Base-by-base conservation (phyloP, 352 stramenopile species). In the Globisporangium alternatum region DNA sequence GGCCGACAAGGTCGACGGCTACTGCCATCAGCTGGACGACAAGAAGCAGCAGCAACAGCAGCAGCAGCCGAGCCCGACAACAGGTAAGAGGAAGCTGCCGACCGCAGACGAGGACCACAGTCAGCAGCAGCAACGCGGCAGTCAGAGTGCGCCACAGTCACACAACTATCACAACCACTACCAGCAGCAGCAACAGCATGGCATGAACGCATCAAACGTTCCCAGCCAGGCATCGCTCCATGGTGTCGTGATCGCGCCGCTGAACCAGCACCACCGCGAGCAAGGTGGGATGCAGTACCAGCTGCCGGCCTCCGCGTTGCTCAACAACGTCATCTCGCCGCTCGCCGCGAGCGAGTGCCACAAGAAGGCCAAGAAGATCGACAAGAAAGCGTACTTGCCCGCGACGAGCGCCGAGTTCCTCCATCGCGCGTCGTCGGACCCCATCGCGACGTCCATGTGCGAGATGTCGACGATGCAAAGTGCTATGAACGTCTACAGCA, bases 261-360 rank as follows among this genome's bases (percentile, higher is more conserved):
- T 83, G 68, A 53, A 37, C 21, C 55, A 61, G 28, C 51, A 64
- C n/a, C 54, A 56, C 10, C 52, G 51, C 28, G 51, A 56, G 17
- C 51, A 57, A 9, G 31, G 12, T 21, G 30, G 30, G 7, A 21
- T 64, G n/a, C 71, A 82, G 35, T 82, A 77, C 68, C 39, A 47
- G 17, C 54, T 86, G 10, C 72, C 67, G 7, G 75, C 77, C 2
- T 66, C 66, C 15, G 52, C 66, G n/a, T 55, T 76, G 19, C 63
- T 89, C 59, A 88, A 85, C 56, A 91, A 87, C 25, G 81, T 86
- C 35, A 91, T 91, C 54, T 91, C 81, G 17, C 81, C 81, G n/a
- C 65, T 87, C 47, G 81, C 80, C 1, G 80, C 81, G 6, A 83
- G 72, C 17, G 81, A 82, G 41, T 75, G 76, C 57, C 86, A 86